These are phyloP conservation scores for Penicillium sp. DNA, from an alignment of 2,329 filamentous ascomycete genomes.

Conservation along the genomic window DNA sequence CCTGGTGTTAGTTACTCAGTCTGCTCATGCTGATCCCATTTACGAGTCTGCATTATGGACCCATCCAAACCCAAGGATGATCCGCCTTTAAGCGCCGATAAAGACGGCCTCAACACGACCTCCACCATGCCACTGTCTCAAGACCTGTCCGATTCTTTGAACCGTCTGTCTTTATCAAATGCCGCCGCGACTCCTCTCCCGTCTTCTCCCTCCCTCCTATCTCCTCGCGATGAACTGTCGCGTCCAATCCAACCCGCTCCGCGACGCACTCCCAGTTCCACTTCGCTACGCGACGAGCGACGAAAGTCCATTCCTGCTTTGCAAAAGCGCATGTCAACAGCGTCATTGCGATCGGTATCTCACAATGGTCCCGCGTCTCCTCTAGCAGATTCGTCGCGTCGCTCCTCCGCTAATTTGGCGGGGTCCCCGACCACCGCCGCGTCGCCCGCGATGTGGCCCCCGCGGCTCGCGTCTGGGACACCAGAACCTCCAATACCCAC, in stretches of 20 bases:
- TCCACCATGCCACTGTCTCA: conserved; percentile 15
- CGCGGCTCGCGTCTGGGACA: conserved; percentile 21
- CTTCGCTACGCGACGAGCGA: conserved; percentile 35
- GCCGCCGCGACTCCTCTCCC: conserved; percentile 23
- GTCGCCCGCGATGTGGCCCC: conserved; percentile 25
- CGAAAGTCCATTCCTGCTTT: conserved; percentile 32
- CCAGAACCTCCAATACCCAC: conserved; percentile 35
- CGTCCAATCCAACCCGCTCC: conserved; percentile 20
- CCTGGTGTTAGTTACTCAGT: neutral
- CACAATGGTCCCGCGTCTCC: conserved; percentile 27
- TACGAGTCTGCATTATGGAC: conserved; percentile 27
- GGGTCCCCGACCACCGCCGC: conserved; percentile 22
- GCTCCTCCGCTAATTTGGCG: conserved; percentile 30
- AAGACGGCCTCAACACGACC: conserved; percentile 14
- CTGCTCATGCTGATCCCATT: conserved; percentile 10
- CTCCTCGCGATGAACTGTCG: conserved; percentile 21
- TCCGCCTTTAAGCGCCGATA: conserved; percentile 17
- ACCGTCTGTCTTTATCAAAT: conserved; percentile 25
- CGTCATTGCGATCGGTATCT: conserved; percentile 35
- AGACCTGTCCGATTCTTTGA: conserved; percentile 24
- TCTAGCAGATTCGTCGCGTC: conserved; percentile 30
- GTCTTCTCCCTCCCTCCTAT: conserved; percentile 25
- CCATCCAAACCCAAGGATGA: conserved; percentile 26
- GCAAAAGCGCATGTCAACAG: conserved; percentile 36
- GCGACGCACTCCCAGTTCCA: conserved; percentile 32